phyloP scores from a whole-genome alignment of 352 stramenopile genomes.

The Pythium rhizo-oryzae region DNA sequence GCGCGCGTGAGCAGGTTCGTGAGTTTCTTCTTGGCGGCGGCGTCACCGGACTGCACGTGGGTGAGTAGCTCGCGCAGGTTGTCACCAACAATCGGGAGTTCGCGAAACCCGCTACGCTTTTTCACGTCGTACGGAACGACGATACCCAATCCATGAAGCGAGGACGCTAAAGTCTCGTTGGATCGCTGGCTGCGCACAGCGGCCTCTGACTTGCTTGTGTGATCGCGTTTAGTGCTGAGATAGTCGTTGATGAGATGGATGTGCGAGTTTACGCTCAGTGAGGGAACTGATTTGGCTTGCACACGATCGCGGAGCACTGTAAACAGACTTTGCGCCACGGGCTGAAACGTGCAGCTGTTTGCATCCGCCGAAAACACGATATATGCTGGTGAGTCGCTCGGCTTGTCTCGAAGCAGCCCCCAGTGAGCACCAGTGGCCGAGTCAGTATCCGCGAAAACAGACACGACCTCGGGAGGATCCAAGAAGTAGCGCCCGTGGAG shows the following conservation, averaged over 20 bases:
- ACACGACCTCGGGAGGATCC: slow-evolving; percentile 57
- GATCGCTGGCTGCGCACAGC: slow-evolving; percentile 33
- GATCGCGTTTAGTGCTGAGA: background rate
- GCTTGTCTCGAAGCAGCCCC: slow-evolving; percentile 52
- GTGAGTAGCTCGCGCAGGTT: slow-evolving; percentile 40
- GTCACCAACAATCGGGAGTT: slow-evolving; percentile 45
- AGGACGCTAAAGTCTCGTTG: slow-evolving; percentile 38
- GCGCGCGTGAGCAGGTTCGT: slow-evolving; percentile 62
- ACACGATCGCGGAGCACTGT: slow-evolving; percentile 36
- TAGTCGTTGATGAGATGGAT: slow-evolving; percentile 9
- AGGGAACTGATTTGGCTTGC: background rate
- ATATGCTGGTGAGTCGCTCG: slow-evolving; percentile 42
- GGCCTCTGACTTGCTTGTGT: slow-evolving; percentile 11
- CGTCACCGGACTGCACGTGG: slow-evolving; percentile 28
- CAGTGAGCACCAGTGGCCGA: slow-evolving; percentile 40
- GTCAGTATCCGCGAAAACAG: slow-evolving; percentile 31
- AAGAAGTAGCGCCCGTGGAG: slow-evolving; percentile 57
- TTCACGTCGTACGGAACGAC: slow-evolving; percentile 52
- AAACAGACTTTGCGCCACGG: slow-evolving; percentile 43
- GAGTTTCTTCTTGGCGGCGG: slow-evolving; percentile 35
- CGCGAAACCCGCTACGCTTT: slow-evolving; percentile 54
- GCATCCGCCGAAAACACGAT: slow-evolving; percentile 41
- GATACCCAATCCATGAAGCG: slow-evolving; percentile 52
- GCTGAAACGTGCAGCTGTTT: slow-evolving; percentile 38
- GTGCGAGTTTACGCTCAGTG: background rate